Evolutionary conservation across 257 asterid species (phyloP).

Genomic region (Nicotiana obtusifolia): DNA sequence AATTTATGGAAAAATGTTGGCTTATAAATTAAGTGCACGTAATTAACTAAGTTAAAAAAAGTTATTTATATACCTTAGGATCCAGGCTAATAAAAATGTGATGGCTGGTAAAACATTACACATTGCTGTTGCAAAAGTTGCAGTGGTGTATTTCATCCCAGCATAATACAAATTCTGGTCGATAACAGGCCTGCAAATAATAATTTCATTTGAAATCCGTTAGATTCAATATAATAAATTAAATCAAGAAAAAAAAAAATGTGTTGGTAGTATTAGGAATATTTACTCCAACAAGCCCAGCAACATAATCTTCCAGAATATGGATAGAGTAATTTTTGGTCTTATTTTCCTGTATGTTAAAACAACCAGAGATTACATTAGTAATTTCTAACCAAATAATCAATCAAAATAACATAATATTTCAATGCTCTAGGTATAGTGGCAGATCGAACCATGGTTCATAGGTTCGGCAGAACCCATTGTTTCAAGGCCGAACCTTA

Average conservation of each 20-base stretch:
- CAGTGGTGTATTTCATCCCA: conserved; percentile 61
- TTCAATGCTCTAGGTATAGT: background rate
- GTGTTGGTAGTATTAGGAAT: background rate
- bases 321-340: conserved; percentile 56
- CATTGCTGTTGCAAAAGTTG: conserved; percentile 61
- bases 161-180: conserved; percentile 60
- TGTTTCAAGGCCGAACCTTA: background rate
- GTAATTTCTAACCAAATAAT: background rate
- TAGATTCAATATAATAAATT: background rate
- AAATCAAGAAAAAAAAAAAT: no score
- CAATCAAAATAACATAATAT: background rate
- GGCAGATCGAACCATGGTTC: no score
- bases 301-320: conserved; percentile 44
- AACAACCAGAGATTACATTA: background rate
- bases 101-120: conserved; percentile 69
- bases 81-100: conserved; percentile 72
- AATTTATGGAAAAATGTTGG: no score
- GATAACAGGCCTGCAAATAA: conserved; percentile 43
- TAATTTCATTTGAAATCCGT: background rate
- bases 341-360: conserved; percentile 57
- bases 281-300: conserved; percentile 59
- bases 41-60: background rate
- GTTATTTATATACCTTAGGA: conserved; percentile 34
- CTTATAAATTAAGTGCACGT: background rate
- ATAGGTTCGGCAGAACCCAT: no score